Evolutionary conservation across 2,329 filamentous ascomycete species (phyloP).

Genomic region (Fusarium pilosicola): DNA sequence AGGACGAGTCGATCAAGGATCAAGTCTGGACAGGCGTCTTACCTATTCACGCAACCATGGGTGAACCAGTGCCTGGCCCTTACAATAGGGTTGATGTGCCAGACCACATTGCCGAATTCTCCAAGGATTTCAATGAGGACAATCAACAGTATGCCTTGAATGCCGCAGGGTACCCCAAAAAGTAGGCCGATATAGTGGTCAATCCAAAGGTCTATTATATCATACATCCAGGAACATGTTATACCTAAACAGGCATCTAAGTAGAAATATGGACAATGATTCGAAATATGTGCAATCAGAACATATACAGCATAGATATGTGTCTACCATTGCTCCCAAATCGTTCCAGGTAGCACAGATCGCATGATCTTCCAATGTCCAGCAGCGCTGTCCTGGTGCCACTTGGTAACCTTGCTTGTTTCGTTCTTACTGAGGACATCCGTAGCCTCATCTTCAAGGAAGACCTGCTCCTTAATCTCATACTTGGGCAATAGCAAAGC

Average conservation of each 20-base stretch:
- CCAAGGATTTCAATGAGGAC: constrained; percentile 52
- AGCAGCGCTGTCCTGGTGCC: constrained; percentile 79
- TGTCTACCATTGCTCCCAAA: constrained; percentile 84
- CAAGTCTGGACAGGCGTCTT: constrained; percentile 67
- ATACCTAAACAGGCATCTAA: constrained; percentile 1
- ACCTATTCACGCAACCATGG: constrained; percentile 71
- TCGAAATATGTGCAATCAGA: background rate
- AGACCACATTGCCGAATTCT: constrained; percentile 63
- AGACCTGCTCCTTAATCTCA: constrained; percentile 69
- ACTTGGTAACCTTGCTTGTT: constrained; percentile 73
- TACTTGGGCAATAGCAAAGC: constrained; percentile 77
- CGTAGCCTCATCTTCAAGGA: constrained; percentile 57
- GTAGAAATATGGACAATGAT: constrained; percentile 12
- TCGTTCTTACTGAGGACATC: constrained; percentile 70
- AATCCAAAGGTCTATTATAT: background rate
- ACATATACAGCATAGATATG: background rate
- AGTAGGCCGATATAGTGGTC: background rate
- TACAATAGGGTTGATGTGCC: constrained; percentile 72
- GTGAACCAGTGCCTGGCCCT: constrained; percentile 68
- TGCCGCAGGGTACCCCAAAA: constrained; percentile 38
- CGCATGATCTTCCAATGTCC: constrained; percentile 96
- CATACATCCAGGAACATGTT: background rate
- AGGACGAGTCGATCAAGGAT: constrained; percentile 53
- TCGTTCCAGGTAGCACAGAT: constrained; percentile 75
- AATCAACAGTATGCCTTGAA: constrained; percentile 45